These are phyloP conservation scores for Russula sp. DNA, from an alignment of 768 basidiomycete species.

Conservation along the genomic window DNA sequence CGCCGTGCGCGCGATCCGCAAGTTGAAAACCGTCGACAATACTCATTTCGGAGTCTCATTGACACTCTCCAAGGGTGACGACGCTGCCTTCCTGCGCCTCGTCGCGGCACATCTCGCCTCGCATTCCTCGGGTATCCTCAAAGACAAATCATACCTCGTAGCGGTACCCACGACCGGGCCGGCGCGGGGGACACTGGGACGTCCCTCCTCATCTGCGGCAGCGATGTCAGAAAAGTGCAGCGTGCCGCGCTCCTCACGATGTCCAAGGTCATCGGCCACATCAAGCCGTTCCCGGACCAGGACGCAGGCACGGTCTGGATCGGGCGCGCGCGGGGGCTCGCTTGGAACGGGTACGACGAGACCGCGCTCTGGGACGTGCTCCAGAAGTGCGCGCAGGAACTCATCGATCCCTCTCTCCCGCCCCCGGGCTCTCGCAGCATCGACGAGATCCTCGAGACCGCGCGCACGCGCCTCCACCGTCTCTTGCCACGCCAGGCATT, in stretches of 20 bases:
- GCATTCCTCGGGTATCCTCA: constrained; percentile 38
- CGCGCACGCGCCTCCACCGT: constrained; percentile 59
- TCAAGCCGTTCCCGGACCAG: constrained; percentile 31
- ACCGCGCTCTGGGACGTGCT: constrained; percentile 65
- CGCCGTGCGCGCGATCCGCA: constrained; percentile 48
- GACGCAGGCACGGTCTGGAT: constrained; percentile 31
- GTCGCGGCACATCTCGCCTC: constrained; percentile 49
- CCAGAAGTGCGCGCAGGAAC: constrained; percentile 52
- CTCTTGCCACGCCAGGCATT: constrained; percentile 55
- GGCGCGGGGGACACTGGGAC: constrained; percentile 23
- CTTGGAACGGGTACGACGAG: constrained; percentile 52
- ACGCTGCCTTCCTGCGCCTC: constrained; percentile 49
- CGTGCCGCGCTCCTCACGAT: constrained; percentile 58
- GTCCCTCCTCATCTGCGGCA: constrained; percentile 52
- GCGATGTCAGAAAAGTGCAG: constrained; percentile 51
- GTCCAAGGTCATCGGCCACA: constrained; percentile 65
- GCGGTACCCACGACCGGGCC: constrained; percentile 50
- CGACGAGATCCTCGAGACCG: constrained; percentile 48
- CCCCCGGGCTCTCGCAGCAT: constrained; percentile 62
- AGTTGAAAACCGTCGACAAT: constrained; percentile 46
- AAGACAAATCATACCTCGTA: constrained; percentile 40
- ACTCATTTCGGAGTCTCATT: constrained; percentile 54
- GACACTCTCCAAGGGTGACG: constrained; percentile 52
- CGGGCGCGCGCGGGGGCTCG: constrained; percentile 50
- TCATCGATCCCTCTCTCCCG: constrained; percentile 55